phyloP scores from a whole-genome alignment of 2,329 filamentous ascomycete species.

The Emmonsia crescens region DNA sequence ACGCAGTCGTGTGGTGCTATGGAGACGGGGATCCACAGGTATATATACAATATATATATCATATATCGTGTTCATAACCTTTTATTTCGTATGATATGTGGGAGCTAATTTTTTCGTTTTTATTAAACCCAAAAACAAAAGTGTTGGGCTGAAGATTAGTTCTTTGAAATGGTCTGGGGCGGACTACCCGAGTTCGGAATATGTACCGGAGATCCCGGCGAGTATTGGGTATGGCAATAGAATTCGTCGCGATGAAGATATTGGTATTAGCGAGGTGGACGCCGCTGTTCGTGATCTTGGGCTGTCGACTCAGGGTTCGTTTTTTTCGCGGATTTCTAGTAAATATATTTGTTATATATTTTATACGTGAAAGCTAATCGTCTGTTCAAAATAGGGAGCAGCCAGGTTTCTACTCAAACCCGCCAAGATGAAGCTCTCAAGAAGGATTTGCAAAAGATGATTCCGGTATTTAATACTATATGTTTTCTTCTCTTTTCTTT shows the following conservation, averaged over 20 bases:
- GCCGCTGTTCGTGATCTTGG: background rate
- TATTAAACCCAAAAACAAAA: no score
- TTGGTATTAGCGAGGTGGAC: slow-evolving; percentile 17
- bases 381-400: slow-evolving; percentile 5
- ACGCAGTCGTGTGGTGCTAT: slow-evolving; percentile 24
- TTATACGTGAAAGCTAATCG: background rate
- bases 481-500: no score
- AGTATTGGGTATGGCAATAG: slow-evolving; percentile 23
- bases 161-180: slow-evolving; percentile 23
- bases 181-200: slow-evolving; percentile 15
- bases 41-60: slow-evolving; percentile 1
- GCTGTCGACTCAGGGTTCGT: background rate
- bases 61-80: background rate
- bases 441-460: slow-evolving; percentile 24
- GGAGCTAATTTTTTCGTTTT: slow-evolving; percentile 9
- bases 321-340: background rate
- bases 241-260: slow-evolving; percentile 17
- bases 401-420: slow-evolving; percentile 17
- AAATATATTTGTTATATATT: background rate
- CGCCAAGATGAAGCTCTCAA: slow-evolving; percentile 18
- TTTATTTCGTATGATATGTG: background rate
- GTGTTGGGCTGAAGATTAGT: slow-evolving; percentile 26
- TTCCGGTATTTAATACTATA: slow-evolving; percentile 13
- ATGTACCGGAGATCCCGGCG: slow-evolving; percentile 19
- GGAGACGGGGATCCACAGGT: slow-evolving; percentile 33